Conservation (phyloP, 2,329 filamentous ascomycete genomes). For the Parafenestella ontariensis region DNA sequence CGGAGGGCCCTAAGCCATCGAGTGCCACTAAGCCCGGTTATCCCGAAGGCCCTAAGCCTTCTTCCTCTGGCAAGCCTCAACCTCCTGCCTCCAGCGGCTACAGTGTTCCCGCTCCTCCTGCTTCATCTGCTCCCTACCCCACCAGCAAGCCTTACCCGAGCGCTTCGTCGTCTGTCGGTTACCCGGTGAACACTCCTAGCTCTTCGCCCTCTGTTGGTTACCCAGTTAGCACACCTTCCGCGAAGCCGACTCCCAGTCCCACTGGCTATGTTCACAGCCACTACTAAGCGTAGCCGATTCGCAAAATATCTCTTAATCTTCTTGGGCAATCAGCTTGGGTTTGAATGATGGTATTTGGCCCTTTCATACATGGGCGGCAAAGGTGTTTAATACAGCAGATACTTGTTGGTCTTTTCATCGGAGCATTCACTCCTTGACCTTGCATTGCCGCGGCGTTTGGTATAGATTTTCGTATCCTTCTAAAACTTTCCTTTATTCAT, state of each 20-base stretch:
- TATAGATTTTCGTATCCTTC: conserved; percentile 6
- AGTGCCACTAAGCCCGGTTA: conserved; percentile 10
- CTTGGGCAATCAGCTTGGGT: conserved; percentile 9
- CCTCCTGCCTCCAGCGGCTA: conserved; percentile 9
- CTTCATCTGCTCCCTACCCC: conserved; percentile 30
- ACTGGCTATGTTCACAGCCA: conserved; percentile 18
- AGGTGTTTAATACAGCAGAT: conserved; percentile 9
- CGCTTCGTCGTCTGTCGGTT: conserved; percentile 2
- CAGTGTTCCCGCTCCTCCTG: conserved; percentile 12
- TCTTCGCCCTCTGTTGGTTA: conserved; percentile 3
- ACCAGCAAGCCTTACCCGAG: conserved; percentile 14
- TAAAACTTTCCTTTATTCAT: conserved; percentile 18
- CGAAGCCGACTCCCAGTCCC: conserved; percentile 15
- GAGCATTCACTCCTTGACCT: conserved; percentile 21
- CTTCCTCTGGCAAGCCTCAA: conserved; percentile 4
- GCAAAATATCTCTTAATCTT: conserved; percentile 3
- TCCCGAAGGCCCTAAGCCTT: conserved; percentile 21
- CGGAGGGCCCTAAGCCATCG: conserved; percentile 12
- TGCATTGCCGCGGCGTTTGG: conserved; percentile 35
- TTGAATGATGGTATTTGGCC: neutral
- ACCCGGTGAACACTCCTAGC: conserved; percentile 3
- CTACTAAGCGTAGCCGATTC: conserved; percentile 17
- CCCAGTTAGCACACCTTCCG: conserved; percentile 9
- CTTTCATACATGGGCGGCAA: conserved; percentile 7
- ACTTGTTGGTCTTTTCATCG: conserved; percentile 5